Evolutionary conservation across 2,329 filamentous ascomycete genomes (phyloP), one percentile per base, ranked within the genome.

Genomic region (Claviceps sp.): DNA sequence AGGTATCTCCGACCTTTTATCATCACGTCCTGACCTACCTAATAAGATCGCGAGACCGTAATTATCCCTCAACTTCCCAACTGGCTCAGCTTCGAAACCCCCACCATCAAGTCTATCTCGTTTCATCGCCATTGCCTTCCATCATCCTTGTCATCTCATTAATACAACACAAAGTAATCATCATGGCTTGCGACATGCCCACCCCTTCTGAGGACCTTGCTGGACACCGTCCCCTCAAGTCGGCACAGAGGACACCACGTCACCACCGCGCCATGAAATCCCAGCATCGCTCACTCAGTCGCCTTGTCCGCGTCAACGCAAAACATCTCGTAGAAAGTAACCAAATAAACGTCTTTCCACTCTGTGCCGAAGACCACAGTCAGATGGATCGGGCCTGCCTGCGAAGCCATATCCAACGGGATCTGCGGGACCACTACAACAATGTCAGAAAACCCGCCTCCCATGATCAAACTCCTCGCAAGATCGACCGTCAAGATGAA

Each of bases 251-350:
- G 36, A 47, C 38, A 45, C 34, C 51, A 26, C 24, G 47, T 34
- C 18, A 49, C 9, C 50, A 48, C 22, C 53, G 50, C 36, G 43
- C 38, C 26, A 36, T 52, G 22, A 54, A 48, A 34, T 38, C 50
- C 0, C 50, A 52, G 34, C 48, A 54, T 13, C 53, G 40, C 36
- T 48, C 50, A 14, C n/a, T 52, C 13, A 54, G 24, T n/a, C 60
- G 66, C 51, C 56, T 64, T 34, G 55, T 67, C 52, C 65, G 65
- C 51, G 62, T 60, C 46, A 59, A 60, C 41, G 64, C 64, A 18
- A 66, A 66, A 54, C 62, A 61, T 16, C 59, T 64, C 44, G 60
- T 58, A 16, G 57, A 59, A n/a, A 47, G 46, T 48, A 56, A 53
- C 38, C 51, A 55, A 38, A 47, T 20, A 18, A 24, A 49, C 50